A percentile compares a stretch with the other conserved stretches of the same genome.
phyloP scores from a whole-genome alignment of 1,284 basidiomycete species.

The Ganoderma multipileum region DNA sequence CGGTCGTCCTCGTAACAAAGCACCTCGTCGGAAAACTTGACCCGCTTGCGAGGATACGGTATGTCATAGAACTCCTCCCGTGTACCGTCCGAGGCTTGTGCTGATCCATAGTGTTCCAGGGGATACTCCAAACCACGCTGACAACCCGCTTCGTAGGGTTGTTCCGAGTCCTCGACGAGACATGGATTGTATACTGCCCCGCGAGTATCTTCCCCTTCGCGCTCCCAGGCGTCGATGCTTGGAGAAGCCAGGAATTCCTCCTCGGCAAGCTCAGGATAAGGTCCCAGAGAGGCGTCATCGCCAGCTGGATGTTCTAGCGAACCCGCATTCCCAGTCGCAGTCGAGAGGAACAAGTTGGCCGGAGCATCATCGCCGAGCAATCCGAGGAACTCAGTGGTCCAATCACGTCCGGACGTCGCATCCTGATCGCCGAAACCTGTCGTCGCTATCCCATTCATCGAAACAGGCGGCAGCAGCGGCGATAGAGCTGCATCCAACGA shows the following conservation, averaged over 20 bases:
- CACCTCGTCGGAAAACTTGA: conserved; percentile 2
- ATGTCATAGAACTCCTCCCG: background rate
- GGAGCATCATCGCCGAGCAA: background rate
- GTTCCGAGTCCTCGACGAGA: background rate
- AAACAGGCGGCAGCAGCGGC: background rate
- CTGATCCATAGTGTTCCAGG: background rate
- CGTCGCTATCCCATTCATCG: background rate
- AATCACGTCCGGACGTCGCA: background rate
- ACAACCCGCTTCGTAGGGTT: background rate
- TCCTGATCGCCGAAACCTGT: background rate
- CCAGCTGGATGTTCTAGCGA: background rate
- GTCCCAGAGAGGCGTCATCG: background rate
- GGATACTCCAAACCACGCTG: background rate
- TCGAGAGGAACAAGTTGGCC: background rate
- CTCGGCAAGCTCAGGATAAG: background rate
- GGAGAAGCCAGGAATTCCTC: background rate
- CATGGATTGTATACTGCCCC: background rate
- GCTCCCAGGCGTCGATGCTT: background rate
- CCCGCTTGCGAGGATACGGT: background rate
- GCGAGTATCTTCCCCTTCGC: background rate
- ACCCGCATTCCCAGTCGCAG: background rate
- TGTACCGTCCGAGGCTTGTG: background rate
- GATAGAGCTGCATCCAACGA: background rate
- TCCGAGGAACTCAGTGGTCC: conserved; percentile 1
- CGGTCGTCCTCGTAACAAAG: background rate